Conservation (phyloP, 2,329 filamentous ascomycete genomes). For the Cladosporium sp. region DNA sequence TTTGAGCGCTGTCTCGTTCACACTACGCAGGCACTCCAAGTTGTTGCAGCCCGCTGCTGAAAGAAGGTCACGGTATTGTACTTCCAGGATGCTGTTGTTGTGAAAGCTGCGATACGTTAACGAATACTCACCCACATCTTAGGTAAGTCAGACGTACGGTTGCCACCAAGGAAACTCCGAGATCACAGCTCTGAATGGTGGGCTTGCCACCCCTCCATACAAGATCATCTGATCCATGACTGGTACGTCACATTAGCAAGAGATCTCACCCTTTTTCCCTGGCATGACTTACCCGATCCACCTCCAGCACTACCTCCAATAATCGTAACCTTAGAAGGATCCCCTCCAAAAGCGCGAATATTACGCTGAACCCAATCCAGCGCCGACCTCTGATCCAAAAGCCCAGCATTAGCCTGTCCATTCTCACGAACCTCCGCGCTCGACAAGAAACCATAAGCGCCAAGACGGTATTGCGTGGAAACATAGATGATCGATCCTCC, state of each 20-base stretch:
- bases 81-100: conserved; percentile 29
- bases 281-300: conserved; percentile 16
- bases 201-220: conserved; percentile 16
- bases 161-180: conserved; percentile 36
- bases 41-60: conserved; percentile 26
- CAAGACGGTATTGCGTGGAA: conserved; percentile 29
- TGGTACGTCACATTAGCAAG: conserved; percentile 8
- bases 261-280: too few species aligned
- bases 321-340: conserved; percentile 22
- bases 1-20: background rate
- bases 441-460: conserved; percentile 27
- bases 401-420: conserved; percentile 24
- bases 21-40: conserved; percentile 27
- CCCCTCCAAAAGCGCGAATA: conserved; percentile 26
- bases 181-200: conserved; percentile 42
- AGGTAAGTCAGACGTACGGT: conserved; percentile 10
- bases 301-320: conserved; percentile 27
- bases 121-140: background rate
- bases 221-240: conserved; percentile 14
- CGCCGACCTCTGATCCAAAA: conserved; percentile 28
- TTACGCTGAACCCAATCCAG: conserved; percentile 28
- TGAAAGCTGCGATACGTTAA: background rate
- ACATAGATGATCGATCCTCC: conserved; percentile 32
- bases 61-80: conserved; percentile 22
- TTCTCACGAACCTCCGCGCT: conserved; percentile 18